Base-by-base conservation (phyloP, 768 basidiomycete species). In the Leccinum barrowsii region DNA sequence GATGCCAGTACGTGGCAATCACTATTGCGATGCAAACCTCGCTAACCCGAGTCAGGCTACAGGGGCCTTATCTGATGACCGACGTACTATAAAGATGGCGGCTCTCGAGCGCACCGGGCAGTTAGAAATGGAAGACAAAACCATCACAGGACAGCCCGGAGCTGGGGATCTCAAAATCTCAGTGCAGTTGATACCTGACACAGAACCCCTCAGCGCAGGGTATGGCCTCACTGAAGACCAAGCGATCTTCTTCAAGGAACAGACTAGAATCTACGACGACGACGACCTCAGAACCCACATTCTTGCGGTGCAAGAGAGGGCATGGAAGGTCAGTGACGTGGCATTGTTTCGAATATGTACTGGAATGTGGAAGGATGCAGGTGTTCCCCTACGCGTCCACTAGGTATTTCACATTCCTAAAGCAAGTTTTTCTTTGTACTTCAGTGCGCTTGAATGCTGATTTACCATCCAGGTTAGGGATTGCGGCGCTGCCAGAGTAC, bases 361-460 rank as follows among this genome's bases (percentile, higher is more conserved):
- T 40, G 17, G 30, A 8, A 4, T 7, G 0, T 28, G 30, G 2
- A 48, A 24, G 21, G n/a, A 34, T 26, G 2, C 32, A 73, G 74
- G 52, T 68, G 32, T 60, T 62, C 26, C 71, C 73, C 28, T 74
- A 73, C 28, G 15, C 28, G 2, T 75, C 71, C 48, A 72, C 75
- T 21, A 61, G 55, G 7, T 55, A 19, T 15, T 65, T 73, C 49
- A 54, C 48, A 2, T 74, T 74, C 50, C 63, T 66, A 5, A 60
- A 24, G 73, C 63, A 34, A n/a, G 58, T 56, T 0, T 15, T n/a
- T 44, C 19, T 5, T 42, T 26, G 7, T 8, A 12, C 26, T 11
- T 6, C 7, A 0, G 7, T 4, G 5, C 34, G 3, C 46, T 37
- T 4, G 17, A 3, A 28, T 53, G 3, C 12, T 55, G 13, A 58